phyloP scores from a whole-genome alignment of 139 green algal species.

The Chlorella sorokiniana region DNA sequence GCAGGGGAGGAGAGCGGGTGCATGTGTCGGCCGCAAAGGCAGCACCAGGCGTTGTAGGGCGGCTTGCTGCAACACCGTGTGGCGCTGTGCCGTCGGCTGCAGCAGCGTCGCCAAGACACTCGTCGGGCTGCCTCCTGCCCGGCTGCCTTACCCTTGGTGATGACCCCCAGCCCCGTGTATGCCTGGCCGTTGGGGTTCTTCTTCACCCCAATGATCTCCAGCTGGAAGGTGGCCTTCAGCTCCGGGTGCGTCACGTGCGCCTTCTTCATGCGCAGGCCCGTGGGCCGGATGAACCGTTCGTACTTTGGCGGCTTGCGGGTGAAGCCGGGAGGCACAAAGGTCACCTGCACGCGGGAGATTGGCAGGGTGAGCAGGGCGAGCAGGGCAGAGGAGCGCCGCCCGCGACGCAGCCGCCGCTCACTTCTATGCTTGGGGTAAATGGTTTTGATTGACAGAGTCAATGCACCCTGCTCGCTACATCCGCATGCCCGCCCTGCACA shows the following conservation, averaged over 20 bases:
- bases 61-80: too few species aligned
- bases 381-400: background rate
- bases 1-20: background rate
- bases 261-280: constrained; percentile 97
- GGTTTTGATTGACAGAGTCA: too few species aligned
- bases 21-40: background rate
- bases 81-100: too few species aligned
- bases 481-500: background rate
- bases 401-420: too few species aligned
- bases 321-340: constrained; percentile 96
- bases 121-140: too few species aligned
- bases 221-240: constrained; percentile 97
- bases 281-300: constrained; percentile 98
- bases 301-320: constrained; percentile 99
- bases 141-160: constrained; percentile 94
- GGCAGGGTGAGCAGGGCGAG: background rate
- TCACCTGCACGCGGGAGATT: constrained; percentile 58
- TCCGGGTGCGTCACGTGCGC: constrained; percentile 98
- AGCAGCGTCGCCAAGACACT: too few species aligned
- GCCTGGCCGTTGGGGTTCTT: constrained; percentile 99
- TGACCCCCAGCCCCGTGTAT: constrained; percentile 94
- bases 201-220: constrained; percentile 99
- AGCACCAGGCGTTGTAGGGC: too few species aligned
- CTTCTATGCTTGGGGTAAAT: too few species aligned
- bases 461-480: too few species aligned